Base-by-base conservation (phyloP, 225 moss, liverwort and hornwort species). In the Pseudoscleropodium purum region DNA sequence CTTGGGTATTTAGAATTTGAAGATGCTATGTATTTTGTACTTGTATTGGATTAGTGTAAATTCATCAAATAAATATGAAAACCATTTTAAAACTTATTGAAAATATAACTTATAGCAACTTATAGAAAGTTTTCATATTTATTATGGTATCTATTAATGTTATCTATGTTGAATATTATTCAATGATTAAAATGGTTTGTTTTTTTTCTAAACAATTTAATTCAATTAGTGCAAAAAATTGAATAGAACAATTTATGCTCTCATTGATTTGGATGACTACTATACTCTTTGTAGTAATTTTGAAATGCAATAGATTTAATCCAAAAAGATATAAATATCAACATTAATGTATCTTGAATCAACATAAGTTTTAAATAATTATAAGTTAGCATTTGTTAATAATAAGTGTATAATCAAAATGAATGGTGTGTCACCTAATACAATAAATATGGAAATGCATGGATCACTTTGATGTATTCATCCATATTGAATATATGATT, bases 81-180 rank as follows among this genome's bases (percentile, higher is more conserved):
- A 36, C 5, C 15, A 36, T 9, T 36, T 15, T 21, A 36, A 23
- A 24, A 36, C 3, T 77, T 34, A 77, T 6, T 21, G 7, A 8
- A 20, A 21, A 2, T 13, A 49, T 49, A 49, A 11, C 49, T 49
- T 49, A 17, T 52, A 52, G 52, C 15, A 14, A 36, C 0, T 78
- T 36, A 54, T 7, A 36, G 7, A 9, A 14, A 15, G 1, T 5
- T 36, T 54, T 54, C 3, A 54, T 36, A 54, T 36, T 36, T 14
- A 0, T 9, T 77, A 54, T 0, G 0, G 0, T 23, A 23, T 23
- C 76, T 13, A 34, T 52, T 23, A 5, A 23, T 8, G 7, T 3
- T 34, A 23, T 21, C 14, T 77, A 14, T 23, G 0, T 15, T 36
- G 6, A 36, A 10, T 15, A 2, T 9, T 78, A 54, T 23, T 78